phyloP scores from a whole-genome alignment of 768 basidiomycete species.

The Lentinula sp. region DNA sequence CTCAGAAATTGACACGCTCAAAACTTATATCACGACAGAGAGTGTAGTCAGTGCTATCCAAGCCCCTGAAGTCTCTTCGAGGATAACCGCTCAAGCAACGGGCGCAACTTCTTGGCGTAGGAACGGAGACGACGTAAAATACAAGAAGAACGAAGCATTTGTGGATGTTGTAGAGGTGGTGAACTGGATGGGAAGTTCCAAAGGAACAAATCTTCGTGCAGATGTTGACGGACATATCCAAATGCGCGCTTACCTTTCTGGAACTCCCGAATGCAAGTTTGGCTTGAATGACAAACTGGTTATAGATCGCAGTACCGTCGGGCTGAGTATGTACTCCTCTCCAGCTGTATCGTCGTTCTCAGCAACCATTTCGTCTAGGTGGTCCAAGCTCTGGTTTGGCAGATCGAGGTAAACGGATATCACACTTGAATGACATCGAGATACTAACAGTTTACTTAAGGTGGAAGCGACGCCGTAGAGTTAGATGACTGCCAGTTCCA shows the following conservation, averaged over 20 bases:
- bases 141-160: conserved; percentile 99
- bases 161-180: conserved; percentile 99
- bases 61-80: conserved; percentile 78
- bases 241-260: conserved; percentile 96
- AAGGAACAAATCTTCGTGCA: conserved; percentile 88
- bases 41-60: conserved; percentile 53
- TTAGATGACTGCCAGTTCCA: conserved; percentile 98
- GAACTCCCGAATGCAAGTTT: conserved; percentile 98
- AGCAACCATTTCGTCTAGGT: background rate
- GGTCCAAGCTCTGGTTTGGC: conserved; percentile 25
- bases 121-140: conserved; percentile 81
- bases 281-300: conserved; percentile 98
- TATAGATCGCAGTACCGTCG: conserved; percentile 60
- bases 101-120: conserved; percentile 92
- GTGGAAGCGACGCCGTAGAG: conserved; percentile 68
- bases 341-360: background rate
- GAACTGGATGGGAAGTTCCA: conserved; percentile 95
- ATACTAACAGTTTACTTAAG: conserved; percentile 15
- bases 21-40: conserved; percentile 97
- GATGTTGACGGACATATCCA: conserved; percentile 98
- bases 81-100: conserved; percentile 96
- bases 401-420: conserved; percentile 36
- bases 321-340: background rate
- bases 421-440: background rate
- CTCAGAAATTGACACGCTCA: conserved; percentile 95